Base-by-base conservation (phyloP, 495 filamentous ascomycete genomes). In the Penicillium daleae region DNA sequence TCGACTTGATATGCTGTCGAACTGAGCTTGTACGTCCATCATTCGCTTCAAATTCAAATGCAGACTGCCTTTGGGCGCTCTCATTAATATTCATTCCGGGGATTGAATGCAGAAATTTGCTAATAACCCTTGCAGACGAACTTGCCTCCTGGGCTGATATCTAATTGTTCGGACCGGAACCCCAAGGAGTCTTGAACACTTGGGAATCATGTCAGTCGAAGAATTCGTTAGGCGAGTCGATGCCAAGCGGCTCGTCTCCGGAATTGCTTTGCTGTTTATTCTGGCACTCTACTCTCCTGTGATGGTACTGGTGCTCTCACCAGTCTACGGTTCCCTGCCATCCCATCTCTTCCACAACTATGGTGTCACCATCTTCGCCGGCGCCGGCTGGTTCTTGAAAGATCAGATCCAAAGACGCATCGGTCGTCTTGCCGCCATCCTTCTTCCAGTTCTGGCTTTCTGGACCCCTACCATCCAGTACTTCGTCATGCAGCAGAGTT, bases 281-380 rank as follows among this genome's bases (percentile, higher is more conserved):
- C 82, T 87, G n/a, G 92, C 90, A 2, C 71, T 89, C 49, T 89
- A 85, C 62, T 91, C 92, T 22, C 87, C 86, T 57, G 85, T 92
- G 56, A 95, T 92, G 26, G 82, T 89, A 65, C 78, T 92, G 62
- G 86, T 82, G 6, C 76, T 98, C 35, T 88, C 91, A 22, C 95
- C 94, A 3, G 89, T 93, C 22, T 98, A 96, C 77, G 94, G 94
- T 24, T 84, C 87, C 17, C 87, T 92, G 24, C 88, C 94, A 10
- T 73, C 92, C 1, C 82, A 85, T 12, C 81, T 88, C 67, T 89
- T 89, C 74, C 93, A 97, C 72, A 71, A 79, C 56, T 83, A 85
- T 66, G 81, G 90, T 21, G 81, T 90, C 48, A 85, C 83, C 60
- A 75, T 83, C 9, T 87, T 83, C 42, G 83, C 86, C 49, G 85